Conservation (phyloP, 192 early-diverging fungal species). For the Coemansia asiatica region DNA sequence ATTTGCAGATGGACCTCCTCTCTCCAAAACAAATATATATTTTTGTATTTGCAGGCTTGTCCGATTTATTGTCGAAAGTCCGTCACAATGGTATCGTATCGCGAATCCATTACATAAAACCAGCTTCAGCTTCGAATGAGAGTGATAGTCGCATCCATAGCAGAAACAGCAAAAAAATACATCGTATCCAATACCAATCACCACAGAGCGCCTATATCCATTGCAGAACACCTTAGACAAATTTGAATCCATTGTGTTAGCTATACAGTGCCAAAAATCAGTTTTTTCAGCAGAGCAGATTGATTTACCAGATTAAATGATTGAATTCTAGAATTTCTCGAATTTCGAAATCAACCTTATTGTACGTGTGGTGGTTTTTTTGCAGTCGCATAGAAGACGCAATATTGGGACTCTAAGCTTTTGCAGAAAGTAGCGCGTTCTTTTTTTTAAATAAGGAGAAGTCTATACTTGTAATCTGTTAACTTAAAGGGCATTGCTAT, state of each 20-base stretch:
- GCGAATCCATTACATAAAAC: conserved; percentile 19
- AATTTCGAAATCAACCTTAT: background rate
- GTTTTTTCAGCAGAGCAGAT: background rate
- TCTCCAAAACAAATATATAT: conserved; percentile 29
- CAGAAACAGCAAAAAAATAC: background rate
- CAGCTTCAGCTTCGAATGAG: conserved; percentile 4
- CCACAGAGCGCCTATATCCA: background rate
- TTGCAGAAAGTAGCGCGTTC: too few relatives aligned
- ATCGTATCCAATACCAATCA: conserved; percentile 11
- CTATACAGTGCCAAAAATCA: background rate
- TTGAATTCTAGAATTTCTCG: background rate
- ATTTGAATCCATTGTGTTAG: background rate
- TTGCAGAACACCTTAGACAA: background rate
- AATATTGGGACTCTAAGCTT: too few relatives aligned
- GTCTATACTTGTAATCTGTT: too few relatives aligned
- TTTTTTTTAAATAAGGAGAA: too few relatives aligned
- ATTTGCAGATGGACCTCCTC: conserved; percentile 20
- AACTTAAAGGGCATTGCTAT: too few relatives aligned
- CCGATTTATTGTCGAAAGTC: conserved; percentile 22
- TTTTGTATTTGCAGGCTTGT: conserved; percentile 44
- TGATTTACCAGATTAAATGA: background rate
- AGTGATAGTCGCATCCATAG: conserved; percentile 19
- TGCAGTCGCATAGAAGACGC: too few relatives aligned
- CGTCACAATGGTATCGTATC: conserved; percentile 40
- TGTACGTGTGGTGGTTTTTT: too few relatives aligned